These are phyloP conservation scores for Candida sanyaensis DNA, from an alignment of 1,139 yeast genomes.

Conservation along the genomic window DNA sequence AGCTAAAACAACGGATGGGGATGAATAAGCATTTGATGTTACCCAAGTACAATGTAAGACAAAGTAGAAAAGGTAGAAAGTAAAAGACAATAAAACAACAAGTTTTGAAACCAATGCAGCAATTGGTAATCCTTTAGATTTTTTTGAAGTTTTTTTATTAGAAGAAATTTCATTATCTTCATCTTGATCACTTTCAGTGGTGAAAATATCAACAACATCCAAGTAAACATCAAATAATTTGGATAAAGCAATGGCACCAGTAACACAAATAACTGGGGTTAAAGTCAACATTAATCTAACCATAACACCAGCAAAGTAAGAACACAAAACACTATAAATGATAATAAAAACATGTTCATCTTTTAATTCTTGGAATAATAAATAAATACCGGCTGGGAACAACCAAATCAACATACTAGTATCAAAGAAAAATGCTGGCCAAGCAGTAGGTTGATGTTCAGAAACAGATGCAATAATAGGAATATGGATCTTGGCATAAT, in stretches of 20 bases:
- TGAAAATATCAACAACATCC: conserved; percentile 56
- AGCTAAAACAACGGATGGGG: conserved; percentile 96
- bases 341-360: conserved; percentile 94
- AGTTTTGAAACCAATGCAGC: conserved; percentile 54
- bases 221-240: conserved; percentile 81
- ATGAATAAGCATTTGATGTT: conserved; percentile 91
- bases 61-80: conserved; percentile 74
- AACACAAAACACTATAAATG: conserved; percentile 86
- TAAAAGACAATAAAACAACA: conserved; percentile 69
- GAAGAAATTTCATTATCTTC: conserved; percentile 11
- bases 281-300: conserved; percentile 95
- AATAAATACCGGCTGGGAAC: conserved; percentile 96
- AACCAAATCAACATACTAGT: conserved; percentile 92
- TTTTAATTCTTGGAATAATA: conserved; percentile 84
- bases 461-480: conserved; percentile 99
- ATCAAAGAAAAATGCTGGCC: conserved; percentile 98
- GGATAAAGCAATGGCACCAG: conserved; percentile 84
- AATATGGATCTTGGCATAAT: conserved; percentile 95
- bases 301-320: conserved; percentile 99
- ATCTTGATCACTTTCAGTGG: conserved; percentile 10
- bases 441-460: conserved; percentile 99
- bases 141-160: conserved; percentile 12
- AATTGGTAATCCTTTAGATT: conserved; percentile 23
- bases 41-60: conserved; percentile 98
- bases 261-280: conserved; percentile 93